A percentile compares a stretch with the other conserved stretches of the same genome.
These are phyloP conservation scores for Cytospora piceicola DNA, from an alignment of 2,329 filamentous ascomycete species.

Conservation along the genomic window DNA sequence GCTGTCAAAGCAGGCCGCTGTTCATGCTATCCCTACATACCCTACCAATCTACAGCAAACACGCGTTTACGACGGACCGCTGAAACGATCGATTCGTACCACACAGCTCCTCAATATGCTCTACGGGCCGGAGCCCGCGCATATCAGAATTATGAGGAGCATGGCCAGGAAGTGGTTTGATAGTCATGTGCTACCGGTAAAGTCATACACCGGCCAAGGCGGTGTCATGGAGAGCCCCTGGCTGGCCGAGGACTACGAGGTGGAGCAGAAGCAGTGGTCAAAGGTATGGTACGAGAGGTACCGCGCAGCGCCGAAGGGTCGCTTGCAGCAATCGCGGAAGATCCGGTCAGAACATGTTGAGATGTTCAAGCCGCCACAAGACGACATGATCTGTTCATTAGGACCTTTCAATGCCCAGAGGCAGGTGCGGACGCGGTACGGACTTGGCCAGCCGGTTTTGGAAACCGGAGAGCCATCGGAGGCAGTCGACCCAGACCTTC, in stretches of 20 bases:
- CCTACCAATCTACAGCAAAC: conserved; percentile 38
- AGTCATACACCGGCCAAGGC: conserved; percentile 36
- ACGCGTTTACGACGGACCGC: conserved; percentile 44
- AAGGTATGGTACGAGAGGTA: conserved; percentile 36
- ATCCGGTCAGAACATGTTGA: conserved; percentile 27
- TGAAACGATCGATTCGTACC: conserved; percentile 42
- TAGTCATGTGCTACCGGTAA: conserved; percentile 47
- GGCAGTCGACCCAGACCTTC: conserved; percentile 32
- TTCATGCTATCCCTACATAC: conserved; percentile 42
- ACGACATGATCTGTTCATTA: conserved; percentile 35
- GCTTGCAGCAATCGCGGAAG: conserved; percentile 31
- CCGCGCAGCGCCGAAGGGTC: conserved; percentile 20
- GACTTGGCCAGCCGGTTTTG: conserved; percentile 33
- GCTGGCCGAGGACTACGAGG: conserved; percentile 44
- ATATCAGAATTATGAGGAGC: conserved; percentile 42
- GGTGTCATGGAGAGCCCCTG: conserved; percentile 45
- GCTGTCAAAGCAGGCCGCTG: conserved; percentile 15
- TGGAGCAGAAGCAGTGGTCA: conserved; percentile 40
- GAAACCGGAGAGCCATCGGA: conserved; percentile 39
- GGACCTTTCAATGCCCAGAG: conserved; percentile 37
- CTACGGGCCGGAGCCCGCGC: conserved; percentile 46
- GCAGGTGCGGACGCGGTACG: conserved; percentile 30
- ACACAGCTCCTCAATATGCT: conserved; percentile 45
- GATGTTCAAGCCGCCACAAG: conserved; percentile 28
- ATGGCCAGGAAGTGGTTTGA: conserved; percentile 48